Percentiles rank a stretch among this genome's conserved stretches.
Conservation (phyloP, 352 stramenopile species). For the Phytopythium kandeliae region DNA sequence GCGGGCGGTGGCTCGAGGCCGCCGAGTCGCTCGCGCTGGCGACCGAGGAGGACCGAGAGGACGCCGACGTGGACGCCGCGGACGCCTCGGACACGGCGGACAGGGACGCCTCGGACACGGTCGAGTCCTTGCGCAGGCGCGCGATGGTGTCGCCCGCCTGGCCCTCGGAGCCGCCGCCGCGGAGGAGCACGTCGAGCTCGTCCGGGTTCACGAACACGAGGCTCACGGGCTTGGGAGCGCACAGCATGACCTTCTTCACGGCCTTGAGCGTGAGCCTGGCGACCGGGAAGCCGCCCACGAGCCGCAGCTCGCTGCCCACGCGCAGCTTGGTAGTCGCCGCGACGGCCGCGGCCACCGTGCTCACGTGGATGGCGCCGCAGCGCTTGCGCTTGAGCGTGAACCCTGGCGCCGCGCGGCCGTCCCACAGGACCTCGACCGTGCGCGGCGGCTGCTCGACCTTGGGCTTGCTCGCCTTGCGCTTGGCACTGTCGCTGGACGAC, state of each 20-base stretch:
- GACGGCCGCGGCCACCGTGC: slow-evolving; percentile 30
- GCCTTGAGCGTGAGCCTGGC: slow-evolving; percentile 58
- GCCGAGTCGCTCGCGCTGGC: slow-evolving; percentile 11
- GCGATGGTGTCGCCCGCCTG: slow-evolving; percentile 5
- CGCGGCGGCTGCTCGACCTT: slow-evolving; percentile 24
- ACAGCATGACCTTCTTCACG: slow-evolving; percentile 77
- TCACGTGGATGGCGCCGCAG: slow-evolving; percentile 64
- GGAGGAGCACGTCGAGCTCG: slow-evolving; percentile 5
- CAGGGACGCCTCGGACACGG: slow-evolving; percentile 5
- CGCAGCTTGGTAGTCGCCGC: slow-evolving; percentile 25
- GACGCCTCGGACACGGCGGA: slow-evolving; percentile 3
- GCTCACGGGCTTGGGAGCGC: slow-evolving; percentile 67
- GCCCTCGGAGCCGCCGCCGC: slow-evolving; percentile 28
- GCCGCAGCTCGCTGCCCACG: slow-evolving; percentile 65
- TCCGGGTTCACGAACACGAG: slow-evolving; percentile 60
- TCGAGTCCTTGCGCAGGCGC: slow-evolving; percentile 11
- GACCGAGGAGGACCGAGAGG: slow-evolving; percentile 18
- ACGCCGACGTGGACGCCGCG: slow-evolving; percentile 12
- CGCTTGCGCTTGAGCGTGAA: slow-evolving; percentile 79
- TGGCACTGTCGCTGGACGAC: not conserved
- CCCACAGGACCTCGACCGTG: slow-evolving; percentile 70
- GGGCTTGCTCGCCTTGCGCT: slow-evolving; percentile 1
- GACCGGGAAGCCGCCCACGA: slow-evolving; percentile 70
- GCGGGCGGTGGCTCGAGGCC: slow-evolving; percentile 4
- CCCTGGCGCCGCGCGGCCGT: slow-evolving; percentile 36